phyloP scores from a whole-genome alignment of 1,284 basidiomycete species.

The Ustilago curta region DNA sequence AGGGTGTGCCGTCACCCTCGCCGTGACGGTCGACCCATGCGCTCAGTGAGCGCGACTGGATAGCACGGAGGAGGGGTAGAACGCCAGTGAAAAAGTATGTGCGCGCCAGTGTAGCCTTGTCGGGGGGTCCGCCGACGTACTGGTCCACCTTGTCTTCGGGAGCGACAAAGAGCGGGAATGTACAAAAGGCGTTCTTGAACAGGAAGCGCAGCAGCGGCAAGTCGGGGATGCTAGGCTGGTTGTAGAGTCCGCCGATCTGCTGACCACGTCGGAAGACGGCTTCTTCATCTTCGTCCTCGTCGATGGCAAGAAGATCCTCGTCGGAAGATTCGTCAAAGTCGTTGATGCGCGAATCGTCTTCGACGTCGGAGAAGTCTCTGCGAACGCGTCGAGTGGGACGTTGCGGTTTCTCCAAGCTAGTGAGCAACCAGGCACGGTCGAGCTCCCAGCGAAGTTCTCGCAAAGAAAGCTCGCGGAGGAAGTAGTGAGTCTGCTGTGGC shows the following conservation, averaged over 20 bases:
- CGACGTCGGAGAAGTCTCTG: slow-evolving; percentile 37
- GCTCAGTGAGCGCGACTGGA: slow-evolving; percentile 62
- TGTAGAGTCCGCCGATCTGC: slow-evolving; percentile 44
- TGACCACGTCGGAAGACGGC: slow-evolving; percentile 59
- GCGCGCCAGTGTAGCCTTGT: slow-evolving; percentile 58
- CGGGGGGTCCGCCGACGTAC: slow-evolving; percentile 47
- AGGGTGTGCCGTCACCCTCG: slow-evolving; percentile 62
- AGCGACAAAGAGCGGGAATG: slow-evolving; percentile 64
- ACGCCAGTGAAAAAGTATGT: slow-evolving; percentile 56
- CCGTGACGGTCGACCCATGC: slow-evolving; percentile 61
- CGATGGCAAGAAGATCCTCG: slow-evolving; percentile 41
- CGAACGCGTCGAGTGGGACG: slow-evolving; percentile 21
- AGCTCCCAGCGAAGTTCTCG: slow-evolving; percentile 63
- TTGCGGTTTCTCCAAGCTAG: slow-evolving; percentile 54
- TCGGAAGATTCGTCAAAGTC: slow-evolving; percentile 59
- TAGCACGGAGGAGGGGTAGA: slow-evolving; percentile 58
- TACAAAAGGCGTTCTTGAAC: slow-evolving; percentile 62
- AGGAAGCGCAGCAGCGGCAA: slow-evolving; percentile 64
- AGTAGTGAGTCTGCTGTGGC: slow-evolving; percentile 62
- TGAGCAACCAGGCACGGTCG: slow-evolving; percentile 60
- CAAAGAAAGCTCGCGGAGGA: slow-evolving; percentile 56
- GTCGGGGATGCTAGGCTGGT: slow-evolving; percentile 42
- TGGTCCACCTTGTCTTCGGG: slow-evolving; percentile 50
- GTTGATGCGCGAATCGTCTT: slow-evolving; percentile 57
- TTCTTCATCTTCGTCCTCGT: slow-evolving; percentile 60